Evolutionary conservation across 1,284 basidiomycete species (phyloP), one percentile per base, ranked within the genome.

Genomic region (Ustilago xerochloae): DNA sequence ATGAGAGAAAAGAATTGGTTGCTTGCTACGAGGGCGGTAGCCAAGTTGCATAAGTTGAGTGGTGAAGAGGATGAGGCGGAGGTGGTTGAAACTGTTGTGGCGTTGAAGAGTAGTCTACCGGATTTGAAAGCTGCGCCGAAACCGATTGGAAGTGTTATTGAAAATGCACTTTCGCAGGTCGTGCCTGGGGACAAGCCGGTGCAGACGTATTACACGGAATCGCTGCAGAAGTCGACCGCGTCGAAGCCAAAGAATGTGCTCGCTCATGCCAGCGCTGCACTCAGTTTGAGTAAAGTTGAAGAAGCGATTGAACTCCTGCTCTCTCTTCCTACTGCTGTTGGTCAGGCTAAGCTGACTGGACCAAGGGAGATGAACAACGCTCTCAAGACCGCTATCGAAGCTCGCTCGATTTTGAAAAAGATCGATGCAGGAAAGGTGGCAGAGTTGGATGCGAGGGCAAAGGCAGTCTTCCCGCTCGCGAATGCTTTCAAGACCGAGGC

Each of bases 1-100:
- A 85, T 92, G 20, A 87, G 93, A 53, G 87, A 91, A 82, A 89
- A 90, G 80, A 93, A 92, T 83, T 91, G 90, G 78, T 84, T 95
- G 26, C 91, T 93, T 77, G 94, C 93, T 0, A 85, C 90, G 1
- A 87, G 89, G 65, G 92, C 92, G 0, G 87, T 98, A 5, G 87
- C 87, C 9, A 87, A 86, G 2, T 91, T 91, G 0, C 86, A 87
- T 12, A 81, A 86, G 0, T 76, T 94, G 10, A 87, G 90, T 57
- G 72, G 88, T 0, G 85, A 89, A 13, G 12, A n/a, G n/a, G n/a
- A n/a, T n/a, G n/a, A n/a, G n/a, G n/a, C n/a, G 9, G 84, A 91
- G 63, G 88, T 93, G 0, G 88, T 90, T 43, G 85, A 97, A 30
- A 92, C 95, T 72, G 81, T 90, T 10, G 89, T 91, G 45, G 84